A percentile compares a stretch with the other conserved stretches of the same genome.
Evolutionary conservation across 1,139 yeast genomes (phyloP).

Genomic region (Pichia sp.): DNA sequence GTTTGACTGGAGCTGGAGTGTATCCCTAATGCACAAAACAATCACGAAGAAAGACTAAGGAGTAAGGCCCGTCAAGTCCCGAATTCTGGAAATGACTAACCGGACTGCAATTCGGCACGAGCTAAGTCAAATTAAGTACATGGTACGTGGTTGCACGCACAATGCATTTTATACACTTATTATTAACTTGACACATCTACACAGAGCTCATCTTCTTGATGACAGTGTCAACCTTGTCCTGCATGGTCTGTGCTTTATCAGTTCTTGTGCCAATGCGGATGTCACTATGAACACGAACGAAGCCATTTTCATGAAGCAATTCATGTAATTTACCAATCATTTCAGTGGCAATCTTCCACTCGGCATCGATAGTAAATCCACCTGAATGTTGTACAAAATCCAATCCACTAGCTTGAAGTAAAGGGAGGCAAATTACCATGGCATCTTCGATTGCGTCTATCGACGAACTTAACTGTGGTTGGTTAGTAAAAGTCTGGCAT

Average conservation of each 20-base stretch:
- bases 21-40: too few species aligned
- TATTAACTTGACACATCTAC: too few species aligned
- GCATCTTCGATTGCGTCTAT: constrained; percentile 3
- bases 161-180: too few species aligned
- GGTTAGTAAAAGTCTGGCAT: too few species aligned
- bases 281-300: constrained; percentile 72
- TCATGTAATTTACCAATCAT: constrained; percentile 75
- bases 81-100: too few species aligned
- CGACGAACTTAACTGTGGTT: constrained; percentile 5
- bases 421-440: constrained; percentile 1
- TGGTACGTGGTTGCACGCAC: too few species aligned
- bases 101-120: too few species aligned
- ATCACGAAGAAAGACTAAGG: too few species aligned
- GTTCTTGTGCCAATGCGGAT: constrained; percentile 72
- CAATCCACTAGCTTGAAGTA: constrained; percentile 4
- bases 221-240: constrained; percentile 57
- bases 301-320: constrained; percentile 55
- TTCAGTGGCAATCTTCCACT: constrained; percentile 76
- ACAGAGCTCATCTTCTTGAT: constrained; percentile 45
- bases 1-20: too few species aligned
- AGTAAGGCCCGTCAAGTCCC: too few species aligned
- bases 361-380: constrained; percentile 85
- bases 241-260: constrained; percentile 61
- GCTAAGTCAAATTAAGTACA: too few species aligned
- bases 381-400: constrained; percentile 8